Evolutionary conservation across 176 grass and related monocot species (phyloP), one percentile per base, ranked within the genome.

Genomic region (Phyllostachys edulis): DNA sequence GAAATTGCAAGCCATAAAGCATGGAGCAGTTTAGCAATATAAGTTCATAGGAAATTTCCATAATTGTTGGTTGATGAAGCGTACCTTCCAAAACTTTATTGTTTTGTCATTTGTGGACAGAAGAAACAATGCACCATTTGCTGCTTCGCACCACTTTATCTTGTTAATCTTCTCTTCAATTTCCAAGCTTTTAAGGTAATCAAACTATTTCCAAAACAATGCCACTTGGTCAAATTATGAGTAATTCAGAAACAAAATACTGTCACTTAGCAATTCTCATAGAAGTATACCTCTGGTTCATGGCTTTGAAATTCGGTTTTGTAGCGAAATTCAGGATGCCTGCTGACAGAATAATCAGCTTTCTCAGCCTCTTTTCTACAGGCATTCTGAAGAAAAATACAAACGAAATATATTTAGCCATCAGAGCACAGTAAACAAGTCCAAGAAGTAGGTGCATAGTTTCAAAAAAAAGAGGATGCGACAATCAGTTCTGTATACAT

Each of bases 141-240:
- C 52, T 85, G 88, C 72, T 87, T 95, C 85, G 76, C 93, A 95
- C 96, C 96, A 98, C 84, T 82, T 93, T 88, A 98, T 95, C 84
- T 98, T 90, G 79, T 98, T 98, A 76, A 98, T 98, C 91, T 98
- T 98, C 91, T 98, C 96, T 93, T 95, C 96, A 80, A 98, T 98
- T 92, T 98, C 96, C 93, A 95, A 92, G 64, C 96, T 98, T 86
- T 98, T 98, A 65, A 98, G 96, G 77, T 98, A 98, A 90, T 98
- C 96, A 85, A 98, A 98, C 96, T 98, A 87, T 82, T 79, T 61
- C 18, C 29, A 82, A 68, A 76, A 81, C 51, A 91, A 80, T 20
- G 49, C 73, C 34, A 79, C 5, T 61, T 87, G 40, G 49, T 89
- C 42, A 92, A 80, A 77, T 72, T 79, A 83, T 7, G 87, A 34